Evolutionary conservation across 129 eudicot species (phyloP).

Genomic region (Lonicera japonica): DNA sequence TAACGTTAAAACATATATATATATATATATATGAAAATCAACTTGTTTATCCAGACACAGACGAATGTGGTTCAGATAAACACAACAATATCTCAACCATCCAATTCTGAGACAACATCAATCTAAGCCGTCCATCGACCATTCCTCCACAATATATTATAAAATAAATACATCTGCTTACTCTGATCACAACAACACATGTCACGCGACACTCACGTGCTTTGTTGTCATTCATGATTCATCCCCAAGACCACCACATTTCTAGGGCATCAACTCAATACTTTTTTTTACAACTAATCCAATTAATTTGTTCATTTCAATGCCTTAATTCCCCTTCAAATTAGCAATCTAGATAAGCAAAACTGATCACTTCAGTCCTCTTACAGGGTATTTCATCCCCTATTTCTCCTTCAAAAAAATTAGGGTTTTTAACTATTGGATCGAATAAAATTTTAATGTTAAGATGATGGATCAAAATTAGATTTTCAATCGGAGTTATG

Average conservation of each 20-base stretch:
- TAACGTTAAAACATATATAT: too few species aligned
- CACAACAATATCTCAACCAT: too few species aligned
- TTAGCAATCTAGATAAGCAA: neutral
- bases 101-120: too few species aligned
- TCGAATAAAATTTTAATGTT: neutral
- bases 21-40: too few species aligned
- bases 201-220: conserved; percentile 5
- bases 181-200: neutral
- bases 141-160: too few species aligned
- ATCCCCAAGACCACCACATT: neutral
- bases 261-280: conserved; percentile 5
- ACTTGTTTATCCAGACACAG: too few species aligned
- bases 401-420: neutral
- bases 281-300: too few species aligned
- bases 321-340: neutral
- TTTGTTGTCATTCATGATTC: neutral
- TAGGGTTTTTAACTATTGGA: too few species aligned
- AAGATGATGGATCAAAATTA: neutral
- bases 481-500: conserved; percentile 12
- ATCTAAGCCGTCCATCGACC: too few species aligned
- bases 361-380: neutral
- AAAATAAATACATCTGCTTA: too few species aligned
- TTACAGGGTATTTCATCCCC: too few species aligned
- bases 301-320: neutral
- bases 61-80: too few species aligned